Base-by-base conservation (phyloP, 2,329 filamentous ascomycete species). In the Exophiala dermatitidis region DNA sequence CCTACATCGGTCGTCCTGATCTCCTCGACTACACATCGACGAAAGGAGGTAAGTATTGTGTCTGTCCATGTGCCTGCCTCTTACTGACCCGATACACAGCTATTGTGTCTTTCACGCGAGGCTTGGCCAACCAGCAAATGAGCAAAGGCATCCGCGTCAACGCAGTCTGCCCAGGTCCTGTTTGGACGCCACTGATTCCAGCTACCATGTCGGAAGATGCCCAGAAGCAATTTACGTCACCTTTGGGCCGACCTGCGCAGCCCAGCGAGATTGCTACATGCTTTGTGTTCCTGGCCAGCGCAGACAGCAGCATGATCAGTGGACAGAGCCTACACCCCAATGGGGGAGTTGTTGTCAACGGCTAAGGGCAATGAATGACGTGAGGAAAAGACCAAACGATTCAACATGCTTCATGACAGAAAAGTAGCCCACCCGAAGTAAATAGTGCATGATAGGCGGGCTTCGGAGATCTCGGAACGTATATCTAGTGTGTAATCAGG, bases 1-100 rank as follows among this genome's bases (percentile, higher is more conserved):
- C 84, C 29, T 93, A 91, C 71, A 80, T 90, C 53, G 88, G 88
- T 37, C 84, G 86, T 1, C 84, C 84, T 0, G 87, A 91, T 63
- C 77, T 91, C 1, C 79, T 93, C 46, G 87, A 93, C 69, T 91
- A 93, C 72, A 90, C 86, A 0, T 82, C 84, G 1, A 88, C 84
- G 37, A 73, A 74, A 59, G 59, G 59, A 53, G 57, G 57, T 43
- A 47, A 53, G 57, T 55, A 6, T 29, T 29, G 30, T 26, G 9
- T 29, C 8, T 43, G 28, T 31, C 29, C 8, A 3, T 9, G 12
- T n/a, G 12, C 7, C 12, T 12, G 4, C 9, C 3, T 5, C 31
- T 30, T 29, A 42, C 46, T 46, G 34, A 48, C 42, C 5, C 36
- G 38, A 31, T 26, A 4, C 12, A 6, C 86, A 34, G 87, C 86